Base-by-base conservation (phyloP, 108 stramenopile species). In the Seminavis robusta region DNA sequence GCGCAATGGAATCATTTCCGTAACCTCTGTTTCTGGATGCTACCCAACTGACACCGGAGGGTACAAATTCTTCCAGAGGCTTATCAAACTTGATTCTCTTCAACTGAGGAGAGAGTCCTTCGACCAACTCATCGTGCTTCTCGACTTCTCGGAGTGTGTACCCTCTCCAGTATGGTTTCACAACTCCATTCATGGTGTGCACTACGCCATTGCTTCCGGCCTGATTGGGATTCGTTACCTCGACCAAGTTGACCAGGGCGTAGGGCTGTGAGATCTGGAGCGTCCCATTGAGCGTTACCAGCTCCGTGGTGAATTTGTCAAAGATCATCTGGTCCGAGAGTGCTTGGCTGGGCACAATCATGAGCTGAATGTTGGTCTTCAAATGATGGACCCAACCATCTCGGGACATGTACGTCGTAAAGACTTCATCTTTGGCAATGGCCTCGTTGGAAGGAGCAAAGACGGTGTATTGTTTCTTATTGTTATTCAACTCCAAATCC, bases 371-470 rank as follows among this genome's bases (percentile, higher is more conserved):
- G 15, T 15, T 33, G n/a, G 26, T 27, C 16, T 47, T n/a, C 25
- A 59, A 21, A 44, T 47, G 23, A 3, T 47, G 27, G 11, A 46
- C n/a, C 57, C 57, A 59, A 17, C 46, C 44, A 13, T 33, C 17
- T 29, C 57, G 44, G 2, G 16, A 1, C 21, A 13, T 46, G 28
- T 59, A 59, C 26, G 33, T 17, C 20, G 16, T 23, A 45, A 59
- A 28, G 27, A 21, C 28, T 27, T n/a, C 15, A 46, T 47, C 23
- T 4, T 27, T 45, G 28, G 15, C 19, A 20, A 59, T 33, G 29
- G 45, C 57, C 3, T 46, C 3, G 23, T 59, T 46, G 20, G 42
- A 20, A 20, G 57, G 57, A 27, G 57, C 57, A 45, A 59, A 47
- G 43, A 59, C 43, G 28, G 57, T 59, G 17, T 30, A 45, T 16